Base-by-base conservation (phyloP, 768 basidiomycete species). In the Dentipellis sp. region DNA sequence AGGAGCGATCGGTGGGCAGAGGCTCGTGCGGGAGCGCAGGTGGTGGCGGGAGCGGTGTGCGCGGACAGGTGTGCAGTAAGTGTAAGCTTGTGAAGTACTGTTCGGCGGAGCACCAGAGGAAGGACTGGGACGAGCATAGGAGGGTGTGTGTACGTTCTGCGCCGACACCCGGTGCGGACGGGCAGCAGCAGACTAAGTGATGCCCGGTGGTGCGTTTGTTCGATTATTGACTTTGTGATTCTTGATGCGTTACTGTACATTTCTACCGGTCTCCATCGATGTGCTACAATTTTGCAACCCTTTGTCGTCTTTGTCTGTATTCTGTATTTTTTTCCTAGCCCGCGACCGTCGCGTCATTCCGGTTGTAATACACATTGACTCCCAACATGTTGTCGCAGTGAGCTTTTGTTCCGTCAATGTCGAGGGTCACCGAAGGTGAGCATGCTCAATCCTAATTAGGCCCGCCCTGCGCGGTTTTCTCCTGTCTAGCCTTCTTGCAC, bases 1-100 rank as follows among this genome's bases (percentile, higher is more conserved):
- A 53, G 16, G 54, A 51, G 53, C 52, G 16, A 17, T 52, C 35
- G 59, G n/a, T n/a, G n/a, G n/a, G n/a, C n/a, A n/a, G n/a, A n/a
- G n/a, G n/a, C n/a, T n/a, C n/a, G n/a, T n/a, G 59, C 12, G n/a
- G n/a, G n/a, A 53, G 57, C 22, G 17, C 16, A 1, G 53, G 56
- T n/a, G 40, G 56, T n/a, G 49, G 47, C n/a, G 53, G 47, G 10
- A 52, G 54, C 5, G 48, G 51, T 7, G 59, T 64, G 53, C 58
- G 65, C 36, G 84, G 84, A 29, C 81, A 83, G 64, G 74, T 81
- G 29, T 89, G 87, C 68, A 86, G 87, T 70, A 84, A 84, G 67
- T 89, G 87, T 72, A 82, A 80, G 66, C 74, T 89, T 53, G 86
- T 89, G 63, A 85, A 81, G 69, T 89, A 89, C 62, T 89, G 87